Percentiles rank a stretch among this genome's conserved stretches.
Conservation (phyloP, 2,329 filamentous ascomycete species). For the Talaromyces rugulosus region DNA sequence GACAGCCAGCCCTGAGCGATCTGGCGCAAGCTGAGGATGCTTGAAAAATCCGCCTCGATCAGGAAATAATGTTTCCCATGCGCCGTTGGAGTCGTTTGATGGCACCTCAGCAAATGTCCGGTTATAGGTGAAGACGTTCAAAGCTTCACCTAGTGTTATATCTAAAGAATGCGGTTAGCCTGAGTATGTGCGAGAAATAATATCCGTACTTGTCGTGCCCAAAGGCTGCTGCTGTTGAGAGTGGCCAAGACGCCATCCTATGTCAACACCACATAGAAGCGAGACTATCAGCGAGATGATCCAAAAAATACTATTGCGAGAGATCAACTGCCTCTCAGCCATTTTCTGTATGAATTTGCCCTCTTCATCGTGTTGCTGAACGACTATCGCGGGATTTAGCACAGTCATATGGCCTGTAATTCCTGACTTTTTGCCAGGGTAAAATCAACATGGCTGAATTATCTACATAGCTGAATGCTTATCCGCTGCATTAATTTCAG, state of each 20-base stretch:
- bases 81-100: not conserved
- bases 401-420: too few relatives aligned
- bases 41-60: not conserved
- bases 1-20: constrained; percentile 4
- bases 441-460: not conserved
- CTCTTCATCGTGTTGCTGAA: not conserved
- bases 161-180: not conserved
- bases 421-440: not conserved
- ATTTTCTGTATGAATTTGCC: not conserved
- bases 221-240: not conserved
- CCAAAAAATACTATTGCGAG: not conserved
- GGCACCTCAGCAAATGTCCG: not conserved
- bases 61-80: constrained; percentile 3
- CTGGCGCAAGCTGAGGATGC: constrained; percentile 5
- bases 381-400: too few relatives aligned
- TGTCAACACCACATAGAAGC: not conserved
- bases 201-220: not conserved
- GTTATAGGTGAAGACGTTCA: not conserved
- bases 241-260: not conserved
- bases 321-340: not conserved
- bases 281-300: not conserved
- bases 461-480: not conserved
- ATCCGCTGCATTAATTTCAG: not conserved
- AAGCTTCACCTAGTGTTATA: not conserved
- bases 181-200: not conserved